Conservation (phyloP, 306 rosid species). For the Myrica gale region DNA sequence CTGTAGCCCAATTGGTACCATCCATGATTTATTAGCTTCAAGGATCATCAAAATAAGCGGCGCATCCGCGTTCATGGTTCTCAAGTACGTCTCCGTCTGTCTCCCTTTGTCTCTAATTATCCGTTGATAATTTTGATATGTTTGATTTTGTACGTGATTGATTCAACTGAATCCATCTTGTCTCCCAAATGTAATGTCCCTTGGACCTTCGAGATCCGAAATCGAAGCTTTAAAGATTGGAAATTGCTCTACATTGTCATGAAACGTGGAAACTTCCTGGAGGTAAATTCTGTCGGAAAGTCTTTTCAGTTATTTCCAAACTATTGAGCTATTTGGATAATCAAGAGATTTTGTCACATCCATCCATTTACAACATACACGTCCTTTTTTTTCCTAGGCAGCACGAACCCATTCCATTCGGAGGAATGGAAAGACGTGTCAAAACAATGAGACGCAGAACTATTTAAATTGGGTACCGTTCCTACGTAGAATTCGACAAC, state of each 20-base stretch:
- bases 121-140: no score
- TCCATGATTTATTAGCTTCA: no score
- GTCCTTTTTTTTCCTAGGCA: no score
- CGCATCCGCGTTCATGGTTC: slow-evolving; percentile 29
- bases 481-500: no score
- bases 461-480: no score
- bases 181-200: background rate
- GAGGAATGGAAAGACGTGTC: no score
- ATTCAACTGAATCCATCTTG: background rate
- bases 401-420: no score
- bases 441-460: no score
- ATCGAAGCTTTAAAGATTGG: background rate
- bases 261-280: background rate
- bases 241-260: background rate
- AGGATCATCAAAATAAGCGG: background rate
- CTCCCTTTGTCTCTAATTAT: background rate
- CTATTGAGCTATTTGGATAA: background rate
- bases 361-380: no score
- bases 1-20: no score
- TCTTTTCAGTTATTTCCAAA: background rate
- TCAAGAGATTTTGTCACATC: no score
- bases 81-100: slow-evolving; percentile 26
- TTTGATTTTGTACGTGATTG: background rate
- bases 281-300: background rate
- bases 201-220: background rate